Percentiles rank a stretch among this genome's conserved stretches.
These are phyloP conservation scores for Claviceps africana DNA, from an alignment of 2,329 filamentous ascomycete species.

Conservation along the genomic window DNA sequence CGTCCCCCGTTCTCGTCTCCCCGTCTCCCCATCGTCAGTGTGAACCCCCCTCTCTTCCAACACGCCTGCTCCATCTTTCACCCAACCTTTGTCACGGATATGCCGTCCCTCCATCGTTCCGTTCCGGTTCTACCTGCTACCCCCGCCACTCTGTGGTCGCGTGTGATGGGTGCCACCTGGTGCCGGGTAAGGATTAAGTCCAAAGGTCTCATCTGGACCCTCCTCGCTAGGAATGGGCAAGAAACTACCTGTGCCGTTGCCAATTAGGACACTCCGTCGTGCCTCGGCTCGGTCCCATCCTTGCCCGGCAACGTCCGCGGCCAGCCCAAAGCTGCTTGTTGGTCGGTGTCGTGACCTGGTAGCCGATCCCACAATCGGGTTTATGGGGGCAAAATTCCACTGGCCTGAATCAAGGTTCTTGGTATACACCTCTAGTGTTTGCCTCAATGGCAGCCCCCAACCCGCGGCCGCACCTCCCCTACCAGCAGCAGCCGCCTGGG, in stretches of 20 bases:
- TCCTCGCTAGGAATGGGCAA: conserved; percentile 31
- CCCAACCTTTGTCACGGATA: neutral
- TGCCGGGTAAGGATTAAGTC: neutral
- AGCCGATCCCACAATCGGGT: conserved; percentile 15
- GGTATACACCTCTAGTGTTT: conserved; percentile 45
- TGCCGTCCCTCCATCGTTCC: neutral
- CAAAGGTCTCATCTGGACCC: neutral
- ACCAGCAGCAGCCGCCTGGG: conserved; percentile 16
- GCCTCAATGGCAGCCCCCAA: conserved; percentile 27
- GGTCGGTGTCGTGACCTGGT: conserved; percentile 24
- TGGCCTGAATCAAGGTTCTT: conserved; percentile 44
- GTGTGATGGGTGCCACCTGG: neutral
- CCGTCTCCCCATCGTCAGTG: no score
- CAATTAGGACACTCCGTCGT: conserved; percentile 39
- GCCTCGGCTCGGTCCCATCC: conserved; percentile 39
- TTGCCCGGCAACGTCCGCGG: conserved; percentile 32
- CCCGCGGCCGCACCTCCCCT: neutral
- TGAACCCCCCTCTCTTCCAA: no score
- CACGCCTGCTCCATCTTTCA: neutral
- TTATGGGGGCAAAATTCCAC: conserved; percentile 43
- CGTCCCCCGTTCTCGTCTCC: no score
- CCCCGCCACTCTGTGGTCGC: neutral
- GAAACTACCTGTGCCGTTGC: conserved; percentile 37
- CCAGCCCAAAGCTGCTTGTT: conserved; percentile 43
- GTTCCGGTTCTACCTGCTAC: neutral